Percentiles rank a stretch among this genome's conserved stretches.
Evolutionary conservation across 163 green algal species (phyloP).

Genomic region (Chloromonas sp.): DNA sequence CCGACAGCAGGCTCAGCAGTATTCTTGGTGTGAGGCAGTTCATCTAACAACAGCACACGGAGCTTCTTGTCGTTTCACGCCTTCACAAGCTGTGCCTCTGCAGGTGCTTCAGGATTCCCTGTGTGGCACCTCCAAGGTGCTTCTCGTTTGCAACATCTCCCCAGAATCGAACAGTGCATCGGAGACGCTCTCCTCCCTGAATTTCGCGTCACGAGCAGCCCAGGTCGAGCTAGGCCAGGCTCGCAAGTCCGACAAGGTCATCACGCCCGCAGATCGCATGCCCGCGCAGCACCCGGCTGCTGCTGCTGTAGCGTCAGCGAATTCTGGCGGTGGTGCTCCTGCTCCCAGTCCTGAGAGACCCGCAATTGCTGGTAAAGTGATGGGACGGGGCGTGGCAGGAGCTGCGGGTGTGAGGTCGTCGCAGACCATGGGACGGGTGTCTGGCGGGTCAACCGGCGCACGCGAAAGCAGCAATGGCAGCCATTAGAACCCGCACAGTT

Average conservation of each 20-base stretch:
- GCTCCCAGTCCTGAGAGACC: too few relatives aligned
- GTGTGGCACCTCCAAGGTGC: slow-evolving; percentile 68
- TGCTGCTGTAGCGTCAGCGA: slow-evolving; percentile 10
- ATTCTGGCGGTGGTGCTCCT: not conserved
- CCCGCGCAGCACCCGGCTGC: not conserved
- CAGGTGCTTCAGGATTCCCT: slow-evolving; percentile 67
- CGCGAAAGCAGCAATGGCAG: too few relatives aligned
- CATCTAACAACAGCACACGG: not conserved
- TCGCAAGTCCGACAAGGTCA: not conserved
- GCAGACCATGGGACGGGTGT: too few relatives aligned
- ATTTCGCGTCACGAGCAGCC: slow-evolving; percentile 59
- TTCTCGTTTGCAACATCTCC: slow-evolving; percentile 74
- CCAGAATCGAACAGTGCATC: slow-evolving; percentile 47
- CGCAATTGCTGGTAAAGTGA: too few relatives aligned
- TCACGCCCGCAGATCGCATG: not conserved
- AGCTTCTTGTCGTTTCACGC: not conserved
- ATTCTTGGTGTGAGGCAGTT: not conserved
- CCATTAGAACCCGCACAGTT: too few relatives aligned
- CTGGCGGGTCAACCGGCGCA: too few relatives aligned
- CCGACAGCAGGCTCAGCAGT: not conserved
- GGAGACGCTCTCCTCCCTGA: slow-evolving; percentile 73
- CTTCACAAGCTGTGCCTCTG: not conserved
- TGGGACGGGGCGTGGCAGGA: too few relatives aligned
- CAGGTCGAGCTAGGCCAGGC: slow-evolving; percentile 16
- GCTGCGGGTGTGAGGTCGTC: too few relatives aligned